A percentile compares a stretch with the other conserved stretches of the same genome.
Conservation (phyloP, 73 alveolate genomes). For the Urostyla sp. region DNA sequence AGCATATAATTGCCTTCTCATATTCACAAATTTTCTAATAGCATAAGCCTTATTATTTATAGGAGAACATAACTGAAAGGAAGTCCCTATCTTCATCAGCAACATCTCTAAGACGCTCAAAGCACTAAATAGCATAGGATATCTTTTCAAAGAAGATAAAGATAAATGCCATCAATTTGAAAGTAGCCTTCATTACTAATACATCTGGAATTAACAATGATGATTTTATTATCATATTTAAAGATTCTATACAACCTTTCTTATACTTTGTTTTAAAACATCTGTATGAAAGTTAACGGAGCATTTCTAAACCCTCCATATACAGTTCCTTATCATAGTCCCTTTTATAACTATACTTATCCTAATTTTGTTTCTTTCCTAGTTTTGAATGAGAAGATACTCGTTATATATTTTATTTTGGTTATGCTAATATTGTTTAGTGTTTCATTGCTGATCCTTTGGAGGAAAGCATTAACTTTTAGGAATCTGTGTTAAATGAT, state of each 20-base stretch:
- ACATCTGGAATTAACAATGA: slow-evolving; percentile 39
- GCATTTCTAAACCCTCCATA: slow-evolving; percentile 10
- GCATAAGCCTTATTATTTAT: slow-evolving; percentile 62
- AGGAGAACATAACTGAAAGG: slow-evolving; percentile 46
- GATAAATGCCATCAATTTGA: slow-evolving; percentile 27
- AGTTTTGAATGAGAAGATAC: too few relatives aligned
- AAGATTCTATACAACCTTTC: slow-evolving; percentile 29
- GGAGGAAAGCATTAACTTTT: too few relatives aligned
- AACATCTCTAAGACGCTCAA: slow-evolving; percentile 49
- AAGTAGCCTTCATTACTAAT: slow-evolving; percentile 8
- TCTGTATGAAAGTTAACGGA: slow-evolving; percentile 8
- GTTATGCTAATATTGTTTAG: too few relatives aligned
- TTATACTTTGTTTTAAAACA: slow-evolving; percentile 28
- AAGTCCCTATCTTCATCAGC: slow-evolving; percentile 48
- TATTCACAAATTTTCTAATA: slow-evolving; percentile 51
- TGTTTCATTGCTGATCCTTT: too few relatives aligned
- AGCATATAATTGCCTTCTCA: slow-evolving; percentile 57
- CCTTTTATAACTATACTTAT: neutral
- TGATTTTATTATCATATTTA: slow-evolving; percentile 13
- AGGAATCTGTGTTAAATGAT: too few relatives aligned
- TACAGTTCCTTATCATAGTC: slow-evolving; percentile 19
- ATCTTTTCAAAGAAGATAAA: slow-evolving; percentile 37
- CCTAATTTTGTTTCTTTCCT: too few relatives aligned
- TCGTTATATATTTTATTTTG: too few relatives aligned
- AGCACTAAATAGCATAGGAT: slow-evolving; percentile 38